Conservation (phyloP, 179 eudicot genomes). For the Patellifolia procumbens region DNA sequence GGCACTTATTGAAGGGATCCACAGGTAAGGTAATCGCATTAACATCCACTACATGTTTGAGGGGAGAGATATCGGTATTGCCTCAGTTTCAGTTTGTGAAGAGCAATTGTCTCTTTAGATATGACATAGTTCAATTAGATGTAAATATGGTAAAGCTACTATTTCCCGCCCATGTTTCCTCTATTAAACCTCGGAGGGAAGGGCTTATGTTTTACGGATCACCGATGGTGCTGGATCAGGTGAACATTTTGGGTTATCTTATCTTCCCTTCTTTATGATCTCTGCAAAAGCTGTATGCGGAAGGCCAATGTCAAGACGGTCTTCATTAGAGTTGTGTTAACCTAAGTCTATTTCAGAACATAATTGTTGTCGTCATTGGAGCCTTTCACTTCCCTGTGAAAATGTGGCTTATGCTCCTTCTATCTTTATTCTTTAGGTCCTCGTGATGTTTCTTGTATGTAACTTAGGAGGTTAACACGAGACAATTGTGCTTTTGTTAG, state of each 20-base stretch:
- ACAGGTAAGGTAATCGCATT: conserved; percentile 12
- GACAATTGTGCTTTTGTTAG: background rate
- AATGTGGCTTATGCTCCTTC: background rate
- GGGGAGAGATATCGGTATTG: background rate
- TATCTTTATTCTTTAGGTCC: background rate
- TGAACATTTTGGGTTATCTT: background rate
- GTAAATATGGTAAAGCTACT: background rate
- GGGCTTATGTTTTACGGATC: background rate
- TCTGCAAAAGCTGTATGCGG: background rate
- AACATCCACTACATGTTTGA: background rate
- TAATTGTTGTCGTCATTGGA: background rate
- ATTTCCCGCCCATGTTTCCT: background rate
- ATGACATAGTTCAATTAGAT: background rate
- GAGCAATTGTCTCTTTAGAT: background rate
- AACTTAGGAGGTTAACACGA: background rate
- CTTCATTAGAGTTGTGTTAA: background rate
- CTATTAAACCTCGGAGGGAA: background rate
- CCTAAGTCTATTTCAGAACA: background rate
- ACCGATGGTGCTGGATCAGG: background rate
- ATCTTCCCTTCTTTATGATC: background rate
- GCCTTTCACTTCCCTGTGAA: background rate
- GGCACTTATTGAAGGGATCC: background rate
- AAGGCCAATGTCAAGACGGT: background rate
- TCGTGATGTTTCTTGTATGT: no score
- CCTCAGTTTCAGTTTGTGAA: background rate